phyloP scores from a whole-genome alignment of 2,329 filamentous ascomycete species.

The Neocatenulostroma microsporum region DNA sequence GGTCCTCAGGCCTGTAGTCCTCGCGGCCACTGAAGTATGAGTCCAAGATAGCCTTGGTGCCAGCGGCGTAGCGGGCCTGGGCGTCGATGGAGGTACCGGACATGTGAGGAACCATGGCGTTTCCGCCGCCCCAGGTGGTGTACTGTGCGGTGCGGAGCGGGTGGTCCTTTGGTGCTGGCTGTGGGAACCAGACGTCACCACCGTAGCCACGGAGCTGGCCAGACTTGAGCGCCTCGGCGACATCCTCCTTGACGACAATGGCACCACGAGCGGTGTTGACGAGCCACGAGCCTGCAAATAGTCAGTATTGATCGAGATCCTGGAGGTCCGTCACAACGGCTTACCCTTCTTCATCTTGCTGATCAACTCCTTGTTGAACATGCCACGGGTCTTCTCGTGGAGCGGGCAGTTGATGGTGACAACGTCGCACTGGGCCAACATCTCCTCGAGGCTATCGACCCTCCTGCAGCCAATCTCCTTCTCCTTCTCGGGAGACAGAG shows the following conservation, averaged over 20 bases:
- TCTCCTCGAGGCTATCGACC: constrained; percentile 82
- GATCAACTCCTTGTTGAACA: constrained; percentile 99
- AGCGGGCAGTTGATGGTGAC: constrained; percentile 99
- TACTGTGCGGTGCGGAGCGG: constrained; percentile 74
- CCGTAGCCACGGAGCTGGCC: constrained; percentile 87
- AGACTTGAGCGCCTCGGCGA: constrained; percentile 82
- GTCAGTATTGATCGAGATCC: constrained; percentile 4
- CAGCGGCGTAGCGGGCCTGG: constrained; percentile 59
- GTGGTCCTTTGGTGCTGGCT: constrained; percentile 92
- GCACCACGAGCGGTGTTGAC: constrained; percentile 98
- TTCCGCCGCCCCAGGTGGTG: constrained; percentile 93
- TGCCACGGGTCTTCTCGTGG: constrained; percentile 90
- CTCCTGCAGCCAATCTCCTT: constrained; percentile 91
- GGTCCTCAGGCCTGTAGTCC: constrained; percentile 83
- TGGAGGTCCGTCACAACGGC: constrained; percentile 28
- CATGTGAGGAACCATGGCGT: constrained; percentile 99
- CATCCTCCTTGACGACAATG: constrained; percentile 99
- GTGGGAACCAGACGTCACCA: constrained; percentile 93
- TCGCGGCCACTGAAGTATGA: constrained; percentile 81
- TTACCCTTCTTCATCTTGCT: constrained; percentile 96
- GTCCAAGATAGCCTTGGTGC: constrained; percentile 77
- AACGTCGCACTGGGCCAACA: constrained; percentile 88
- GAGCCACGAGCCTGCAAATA: constrained; percentile 73
- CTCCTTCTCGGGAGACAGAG: constrained; percentile 74
- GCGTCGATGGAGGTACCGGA: constrained; percentile 97